Evolutionary conservation across 768 basidiomycete species (phyloP).

Genomic region (Krasilnikovozyma curviuscula): DNA sequence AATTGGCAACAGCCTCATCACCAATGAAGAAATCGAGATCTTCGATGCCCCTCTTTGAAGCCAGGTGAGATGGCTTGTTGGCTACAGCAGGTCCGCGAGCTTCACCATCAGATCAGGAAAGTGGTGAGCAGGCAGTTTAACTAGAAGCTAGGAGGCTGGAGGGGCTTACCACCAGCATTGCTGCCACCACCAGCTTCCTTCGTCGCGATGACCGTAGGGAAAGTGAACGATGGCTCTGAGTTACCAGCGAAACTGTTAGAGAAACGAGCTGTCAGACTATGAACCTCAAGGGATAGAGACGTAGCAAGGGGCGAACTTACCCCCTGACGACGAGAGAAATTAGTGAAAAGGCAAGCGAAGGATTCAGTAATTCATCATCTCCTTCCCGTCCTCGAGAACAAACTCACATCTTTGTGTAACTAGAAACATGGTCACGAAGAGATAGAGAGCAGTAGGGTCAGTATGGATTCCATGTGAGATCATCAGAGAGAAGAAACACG

Average conservation of each 20-base stretch:
- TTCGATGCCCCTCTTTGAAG: conserved; percentile 90
- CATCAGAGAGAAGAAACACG: no score
- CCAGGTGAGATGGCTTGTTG: conserved; percentile 71
- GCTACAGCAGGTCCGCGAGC: conserved; percentile 39
- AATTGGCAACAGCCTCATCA: conserved; percentile 87
- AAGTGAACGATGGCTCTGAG: conserved; percentile 97
- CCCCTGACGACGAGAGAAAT: no score
- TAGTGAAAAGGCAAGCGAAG: no score
- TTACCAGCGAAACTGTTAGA: conserved; percentile 75
- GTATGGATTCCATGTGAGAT: no score
- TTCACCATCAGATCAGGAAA: background rate
- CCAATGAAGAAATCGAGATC: conserved; percentile 99
- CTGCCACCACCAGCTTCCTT: conserved; percentile 32
- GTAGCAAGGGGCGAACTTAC: no score
- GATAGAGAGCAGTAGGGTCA: no score
- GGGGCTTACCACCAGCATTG: conserved; percentile 19
- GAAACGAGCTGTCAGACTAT: no score
- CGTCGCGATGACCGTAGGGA: conserved; percentile 91
- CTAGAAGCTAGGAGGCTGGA: conserved; percentile 30
- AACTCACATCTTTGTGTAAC: no score
- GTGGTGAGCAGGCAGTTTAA: conserved; percentile 6
- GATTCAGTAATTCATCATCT: no score
- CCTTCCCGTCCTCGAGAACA: no score
- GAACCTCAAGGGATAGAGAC: no score
- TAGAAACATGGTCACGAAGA: no score